These are phyloP conservation scores for Cymbidium sinense DNA, from an alignment of 106 monocot genomes.

Conservation along the genomic window DNA sequence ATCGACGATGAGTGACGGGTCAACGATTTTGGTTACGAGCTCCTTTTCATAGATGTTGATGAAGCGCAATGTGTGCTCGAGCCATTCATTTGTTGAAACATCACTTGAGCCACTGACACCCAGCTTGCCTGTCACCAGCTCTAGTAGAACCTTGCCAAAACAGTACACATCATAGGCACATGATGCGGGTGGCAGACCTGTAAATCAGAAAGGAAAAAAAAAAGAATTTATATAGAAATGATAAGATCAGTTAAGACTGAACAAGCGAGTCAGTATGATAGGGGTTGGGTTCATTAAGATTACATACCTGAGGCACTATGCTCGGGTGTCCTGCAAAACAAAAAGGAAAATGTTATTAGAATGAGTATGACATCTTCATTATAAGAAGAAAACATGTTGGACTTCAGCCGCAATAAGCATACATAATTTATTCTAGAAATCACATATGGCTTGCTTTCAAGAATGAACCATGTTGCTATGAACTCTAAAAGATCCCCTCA, in stretches of 20 bases:
- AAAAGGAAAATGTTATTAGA: not conserved
- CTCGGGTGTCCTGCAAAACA: constrained; percentile 49
- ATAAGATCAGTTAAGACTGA: not conserved
- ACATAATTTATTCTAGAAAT: too few species aligned
- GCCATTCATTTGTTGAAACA: constrained; percentile 36
- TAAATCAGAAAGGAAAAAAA: not conserved
- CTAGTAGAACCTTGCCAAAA: constrained; percentile 75
- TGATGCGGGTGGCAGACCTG: constrained; percentile 43
- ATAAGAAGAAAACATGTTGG: not conserved
- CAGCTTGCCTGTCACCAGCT: constrained; percentile 69
- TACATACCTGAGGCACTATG: constrained; percentile 39
- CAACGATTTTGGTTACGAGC: constrained; percentile 53
- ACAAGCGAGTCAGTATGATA: not conserved
- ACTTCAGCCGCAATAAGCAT: too few species aligned
- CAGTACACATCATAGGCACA: constrained; percentile 72
- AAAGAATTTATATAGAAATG: not conserved
- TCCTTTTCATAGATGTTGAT: constrained; percentile 68
- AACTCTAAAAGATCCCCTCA: too few species aligned
- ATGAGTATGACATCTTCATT: not conserved
- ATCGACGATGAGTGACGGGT: constrained; percentile 69
- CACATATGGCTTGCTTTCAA: too few species aligned
- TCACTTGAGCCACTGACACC: constrained; percentile 49
- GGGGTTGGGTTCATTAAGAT: not conserved
- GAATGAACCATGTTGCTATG: too few species aligned
- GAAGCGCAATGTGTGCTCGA: constrained; percentile 41